Conservation (phyloP, 225 moss, liverwort and hornwort genomes). For the Rhytidiadelphus loreus region DNA sequence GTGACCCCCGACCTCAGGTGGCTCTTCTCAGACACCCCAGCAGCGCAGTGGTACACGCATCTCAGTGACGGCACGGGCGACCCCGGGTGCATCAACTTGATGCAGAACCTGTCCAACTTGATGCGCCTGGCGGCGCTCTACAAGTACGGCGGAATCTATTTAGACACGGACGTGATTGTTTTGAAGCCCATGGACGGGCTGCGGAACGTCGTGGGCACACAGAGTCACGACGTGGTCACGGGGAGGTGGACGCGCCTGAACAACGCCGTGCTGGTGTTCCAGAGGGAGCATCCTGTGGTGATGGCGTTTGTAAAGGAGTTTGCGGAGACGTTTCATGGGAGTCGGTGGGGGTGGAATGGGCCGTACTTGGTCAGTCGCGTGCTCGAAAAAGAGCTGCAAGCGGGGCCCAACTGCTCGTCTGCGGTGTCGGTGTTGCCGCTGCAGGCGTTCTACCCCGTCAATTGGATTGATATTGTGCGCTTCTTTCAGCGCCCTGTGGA, state of each 20-base stretch:
- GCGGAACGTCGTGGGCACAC: slow-evolving; percentile 29
- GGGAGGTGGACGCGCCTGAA: slow-evolving; percentile 45
- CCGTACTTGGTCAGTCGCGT: slow-evolving; percentile 60
- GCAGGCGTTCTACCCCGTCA: slow-evolving; percentile 46
- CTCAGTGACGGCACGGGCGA: slow-evolving; percentile 18
- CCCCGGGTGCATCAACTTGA: slow-evolving; percentile 56
- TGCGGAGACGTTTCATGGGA: slow-evolving; percentile 33
- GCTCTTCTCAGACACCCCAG: slow-evolving; percentile 23
- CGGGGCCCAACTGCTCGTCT: neutral
- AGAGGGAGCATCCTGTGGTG: slow-evolving; percentile 14
- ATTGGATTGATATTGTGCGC: slow-evolving; percentile 12
- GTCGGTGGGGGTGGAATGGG: slow-evolving; percentile 62
- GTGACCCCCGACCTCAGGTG: slow-evolving; percentile 17
- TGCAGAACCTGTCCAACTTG: slow-evolving; percentile 58
- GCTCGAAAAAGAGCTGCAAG: neutral
- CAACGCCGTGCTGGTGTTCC: slow-evolving; percentile 56
- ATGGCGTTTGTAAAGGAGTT: slow-evolving; percentile 33
- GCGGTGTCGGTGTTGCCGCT: neutral
- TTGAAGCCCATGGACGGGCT: slow-evolving; percentile 21
- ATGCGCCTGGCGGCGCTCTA: slow-evolving; percentile 44
- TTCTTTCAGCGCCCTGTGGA: slow-evolving; percentile 6
- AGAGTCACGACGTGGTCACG: slow-evolving; percentile 1
- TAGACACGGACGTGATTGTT: slow-evolving; percentile 52
- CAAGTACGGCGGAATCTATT: slow-evolving; percentile 47
- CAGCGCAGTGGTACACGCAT: slow-evolving; percentile 16